Percentiles rank a stretch among this genome's conserved stretches.
Conservation (phyloP, 495 filamentous ascomycete species). For the Aspergillus bertholletiae region DNA sequence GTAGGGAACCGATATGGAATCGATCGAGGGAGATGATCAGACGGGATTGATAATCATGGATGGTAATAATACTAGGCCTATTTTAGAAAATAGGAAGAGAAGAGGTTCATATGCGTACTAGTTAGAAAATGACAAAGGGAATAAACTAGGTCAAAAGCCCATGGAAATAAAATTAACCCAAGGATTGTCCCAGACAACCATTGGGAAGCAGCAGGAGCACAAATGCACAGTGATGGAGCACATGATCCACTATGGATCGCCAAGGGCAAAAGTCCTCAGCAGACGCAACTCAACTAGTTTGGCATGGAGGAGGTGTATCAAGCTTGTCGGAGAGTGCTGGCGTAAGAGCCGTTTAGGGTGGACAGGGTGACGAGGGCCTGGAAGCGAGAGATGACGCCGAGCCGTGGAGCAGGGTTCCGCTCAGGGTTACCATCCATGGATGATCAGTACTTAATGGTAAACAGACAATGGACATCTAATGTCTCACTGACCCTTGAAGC, state of each 20-base stretch:
- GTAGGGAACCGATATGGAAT: not conserved
- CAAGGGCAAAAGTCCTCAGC: constrained; percentile 7
- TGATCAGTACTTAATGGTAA: not conserved
- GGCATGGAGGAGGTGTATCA: not conserved
- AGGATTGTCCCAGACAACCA: too few relatives aligned
- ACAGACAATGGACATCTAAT: too few relatives aligned
- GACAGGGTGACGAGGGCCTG: constrained; percentile 25
- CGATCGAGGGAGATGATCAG: not conserved
- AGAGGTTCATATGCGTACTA: too few relatives aligned
- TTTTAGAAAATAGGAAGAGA: too few relatives aligned
- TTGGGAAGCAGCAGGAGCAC: not conserved
- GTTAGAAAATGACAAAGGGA: too few relatives aligned
- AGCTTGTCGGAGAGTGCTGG: constrained; percentile 17
- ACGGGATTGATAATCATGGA: not conserved
- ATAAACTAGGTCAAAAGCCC: too few relatives aligned
- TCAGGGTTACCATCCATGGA: constrained; percentile 7
- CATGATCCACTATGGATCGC: constrained; percentile 16
- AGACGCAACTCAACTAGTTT: not conserved
- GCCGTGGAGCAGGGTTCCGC: constrained; percentile 20
- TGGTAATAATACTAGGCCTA: not conserved
- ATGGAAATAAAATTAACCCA: too few relatives aligned
- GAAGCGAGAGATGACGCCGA: constrained; percentile 31
- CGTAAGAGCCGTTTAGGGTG: constrained; percentile 17
- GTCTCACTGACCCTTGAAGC: too few relatives aligned
- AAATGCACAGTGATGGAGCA: constrained; percentile 8